Conservation (phyloP, 805 yeast species). For the Hyphopichia homilentoma region DNA sequence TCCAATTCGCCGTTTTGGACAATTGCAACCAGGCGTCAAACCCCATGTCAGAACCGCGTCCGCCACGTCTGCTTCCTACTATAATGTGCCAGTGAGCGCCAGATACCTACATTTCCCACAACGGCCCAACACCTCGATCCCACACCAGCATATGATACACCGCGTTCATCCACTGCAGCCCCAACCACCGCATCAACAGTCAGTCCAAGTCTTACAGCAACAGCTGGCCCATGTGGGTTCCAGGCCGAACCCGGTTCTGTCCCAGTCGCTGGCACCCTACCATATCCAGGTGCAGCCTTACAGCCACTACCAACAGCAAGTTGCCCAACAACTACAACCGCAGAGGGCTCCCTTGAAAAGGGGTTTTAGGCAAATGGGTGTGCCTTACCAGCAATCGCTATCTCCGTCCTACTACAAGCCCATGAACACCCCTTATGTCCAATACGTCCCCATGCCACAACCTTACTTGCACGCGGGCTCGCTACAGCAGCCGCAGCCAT, state of each 20-base stretch:
- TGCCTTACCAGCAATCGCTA: not conserved
- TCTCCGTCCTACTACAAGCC: slow-evolving; percentile 1
- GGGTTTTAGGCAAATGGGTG: too few species aligned
- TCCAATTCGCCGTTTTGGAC: slow-evolving; percentile 27
- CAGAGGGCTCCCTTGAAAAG: not conserved
- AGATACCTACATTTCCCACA: not conserved
- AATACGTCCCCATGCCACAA: slow-evolving; percentile 1
- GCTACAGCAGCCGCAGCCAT: slow-evolving; percentile 5
- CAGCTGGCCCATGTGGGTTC: not conserved
- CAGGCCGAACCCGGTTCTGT: not conserved
- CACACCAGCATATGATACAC: too few species aligned
- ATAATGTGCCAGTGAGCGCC: not conserved
- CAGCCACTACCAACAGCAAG: slow-evolving; percentile 4
- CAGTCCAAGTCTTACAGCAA: not conserved
- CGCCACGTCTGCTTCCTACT: not conserved
- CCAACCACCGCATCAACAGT: too few species aligned
- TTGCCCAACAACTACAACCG: not conserved
- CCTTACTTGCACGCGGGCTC: too few species aligned
- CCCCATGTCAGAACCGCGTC: slow-evolving; percentile 1
- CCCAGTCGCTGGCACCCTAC: not conserved
- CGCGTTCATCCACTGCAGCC: too few species aligned
- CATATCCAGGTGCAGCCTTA: slow-evolving; percentile 4
- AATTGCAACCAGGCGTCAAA: too few species aligned
- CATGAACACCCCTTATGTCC: not conserved
- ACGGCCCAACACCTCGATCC: not conserved